Base-by-base conservation (phyloP, 148 eudicot species). In the Tetragonia tetragonoides region DNA sequence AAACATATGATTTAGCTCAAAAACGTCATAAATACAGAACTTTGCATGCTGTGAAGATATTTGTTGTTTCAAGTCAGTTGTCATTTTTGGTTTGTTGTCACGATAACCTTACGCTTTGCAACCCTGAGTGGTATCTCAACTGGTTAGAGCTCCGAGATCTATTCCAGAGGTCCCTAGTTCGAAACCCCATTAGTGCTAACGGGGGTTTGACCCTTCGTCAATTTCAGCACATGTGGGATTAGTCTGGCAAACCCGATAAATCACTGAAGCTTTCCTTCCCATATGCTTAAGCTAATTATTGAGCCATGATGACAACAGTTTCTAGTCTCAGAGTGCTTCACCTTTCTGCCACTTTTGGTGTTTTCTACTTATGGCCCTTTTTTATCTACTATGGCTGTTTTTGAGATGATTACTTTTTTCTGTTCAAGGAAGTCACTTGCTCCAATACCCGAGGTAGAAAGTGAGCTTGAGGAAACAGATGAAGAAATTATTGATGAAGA, bases 351-450 rank as follows among this genome's bases (percentile, higher is more conserved):
- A 40, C 70, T 16, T 4, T 15, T 66, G 34, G 1, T 28, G 34
- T 28, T 28, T 28, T 28, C 51, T 21, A 37, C 74, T 57, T 74
- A 39, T 61, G 24, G 60, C 18, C 44, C 42, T 65, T 65, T 10
- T 70, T 63, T 14, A 9, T 42, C 39, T 23, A 20, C 38, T 38
- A 34, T 67, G 44, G 66, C 56, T 65, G 62, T 62, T 46, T 69
- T 70, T 74, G 81, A 82, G 44, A 72, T 80, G n/a, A 1, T 79
- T 46, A 7, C 10, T 75, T 60, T 73, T 77, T 81, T 79, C 82
- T 84, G 88, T 72, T 84, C 81, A 91, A 89, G 97, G 90, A 85
- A 93, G 97, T 86, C 92, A 46, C 97, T 93, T 79, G 93, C 97
- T 77, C 90, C 97, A 78, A 93, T 93, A 84, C 95, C 95, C 10